Conservation (phyloP, 164 flowering plant species). For the Vitis amurensis region DNA sequence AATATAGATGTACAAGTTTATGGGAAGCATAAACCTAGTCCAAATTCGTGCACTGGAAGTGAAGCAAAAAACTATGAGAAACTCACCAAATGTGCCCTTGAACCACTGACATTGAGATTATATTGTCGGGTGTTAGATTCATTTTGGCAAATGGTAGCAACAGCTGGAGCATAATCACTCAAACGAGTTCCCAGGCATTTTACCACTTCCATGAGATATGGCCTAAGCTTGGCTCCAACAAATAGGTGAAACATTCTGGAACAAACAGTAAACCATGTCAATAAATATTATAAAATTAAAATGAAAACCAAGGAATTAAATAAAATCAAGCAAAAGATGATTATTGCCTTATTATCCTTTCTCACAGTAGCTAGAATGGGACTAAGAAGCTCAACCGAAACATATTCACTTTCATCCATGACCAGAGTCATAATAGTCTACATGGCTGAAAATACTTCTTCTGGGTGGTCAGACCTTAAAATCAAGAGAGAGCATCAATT, state of each 20-base stretch:
- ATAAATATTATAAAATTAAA: not conserved
- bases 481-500: not conserved
- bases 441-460: conserved; percentile 59
- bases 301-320: not conserved
- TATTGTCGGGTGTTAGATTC: conserved; percentile 1
- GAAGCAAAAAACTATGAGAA: not conserved
- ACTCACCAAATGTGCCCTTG: conserved; percentile 19
- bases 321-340: not conserved
- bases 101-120: not conserved
- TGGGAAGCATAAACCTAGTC: no score
- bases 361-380: conserved; percentile 47
- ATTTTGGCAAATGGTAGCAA: conserved; percentile 23
- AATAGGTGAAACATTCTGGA: conserved; percentile 29
- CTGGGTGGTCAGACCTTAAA: conserved; percentile 55
- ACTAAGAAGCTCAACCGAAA: conserved; percentile 51
- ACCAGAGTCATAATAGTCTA: conserved; percentile 72
- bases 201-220: conserved; percentile 22
- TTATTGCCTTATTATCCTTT: conserved; percentile 39
- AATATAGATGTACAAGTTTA: no score
- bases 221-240: conserved; percentile 32
- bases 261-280: not conserved
- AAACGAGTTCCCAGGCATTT: conserved; percentile 13
- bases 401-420: conserved; percentile 82
- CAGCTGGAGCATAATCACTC: conserved; percentile 26
- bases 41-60: not conserved